A percentile compares a stretch with the other conserved stretches of the same genome.
Conservation (phyloP, 768 basidiomycete species). For the Serendipita vermifera region DNA sequence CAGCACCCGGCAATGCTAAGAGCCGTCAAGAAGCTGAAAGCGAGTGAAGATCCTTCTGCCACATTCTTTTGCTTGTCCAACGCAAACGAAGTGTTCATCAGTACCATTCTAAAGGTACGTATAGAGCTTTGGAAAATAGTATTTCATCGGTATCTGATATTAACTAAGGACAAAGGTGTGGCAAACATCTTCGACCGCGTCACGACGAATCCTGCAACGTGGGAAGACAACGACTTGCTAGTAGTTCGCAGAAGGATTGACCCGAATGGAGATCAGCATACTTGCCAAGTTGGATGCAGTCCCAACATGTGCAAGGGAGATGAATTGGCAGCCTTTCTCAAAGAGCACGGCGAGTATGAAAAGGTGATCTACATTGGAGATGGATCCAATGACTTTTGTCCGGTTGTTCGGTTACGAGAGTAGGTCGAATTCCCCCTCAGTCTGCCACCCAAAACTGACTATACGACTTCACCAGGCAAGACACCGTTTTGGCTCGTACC, state of each 20-base stretch:
- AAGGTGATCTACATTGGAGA: conserved; percentile 87
- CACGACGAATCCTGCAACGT: conserved; percentile 85
- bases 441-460: background rate
- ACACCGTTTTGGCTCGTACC: conserved; percentile 67
- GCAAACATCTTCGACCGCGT: conserved; percentile 64
- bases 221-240: conserved; percentile 57
- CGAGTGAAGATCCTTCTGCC: conserved; percentile 43
- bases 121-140: background rate
- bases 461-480: conserved; percentile 41
- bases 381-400: conserved; percentile 92
- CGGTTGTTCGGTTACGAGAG: conserved; percentile 67
- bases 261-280: conserved; percentile 65
- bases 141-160: background rate
- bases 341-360: conserved; percentile 49
- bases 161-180: conserved; percentile 59
- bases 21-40: conserved; percentile 67
- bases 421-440: conserved; percentile 23
- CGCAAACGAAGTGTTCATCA: conserved; percentile 83
- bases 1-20: conserved; percentile 97
- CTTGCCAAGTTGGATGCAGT: conserved; percentile 76
- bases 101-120: conserved; percentile 69
- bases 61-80: conserved; percentile 90
- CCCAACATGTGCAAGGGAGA: conserved; percentile 99
- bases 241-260: conserved; percentile 64
- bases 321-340: conserved; percentile 75